Conservation (phyloP, 306 rosid genomes). For the Inga laurina region DNA sequence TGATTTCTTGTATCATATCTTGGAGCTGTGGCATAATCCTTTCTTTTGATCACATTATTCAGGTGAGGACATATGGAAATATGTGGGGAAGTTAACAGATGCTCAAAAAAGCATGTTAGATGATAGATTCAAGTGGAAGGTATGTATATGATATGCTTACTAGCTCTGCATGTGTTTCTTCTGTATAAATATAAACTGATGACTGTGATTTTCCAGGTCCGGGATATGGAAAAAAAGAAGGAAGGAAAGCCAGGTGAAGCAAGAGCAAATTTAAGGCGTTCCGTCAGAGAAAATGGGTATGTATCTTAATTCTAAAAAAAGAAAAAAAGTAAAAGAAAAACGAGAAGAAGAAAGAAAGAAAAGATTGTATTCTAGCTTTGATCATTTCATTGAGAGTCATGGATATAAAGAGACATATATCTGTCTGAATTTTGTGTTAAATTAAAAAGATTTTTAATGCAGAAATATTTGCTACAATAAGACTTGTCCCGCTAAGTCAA, state of each 20-base stretch:
- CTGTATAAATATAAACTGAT: not conserved
- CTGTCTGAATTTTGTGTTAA: not conserved
- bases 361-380: not conserved
- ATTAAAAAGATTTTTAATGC: not conserved
- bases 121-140: slow-evolving; percentile 99
- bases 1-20: slow-evolving; percentile 12
- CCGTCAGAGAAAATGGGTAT: slow-evolving; percentile 88
- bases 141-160: slow-evolving; percentile 28
- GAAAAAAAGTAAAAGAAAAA: not conserved
- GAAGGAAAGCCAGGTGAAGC: slow-evolving; percentile 99
- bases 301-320: slow-evolving; percentile 13
- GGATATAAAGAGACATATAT: not conserved
- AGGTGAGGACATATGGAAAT: slow-evolving; percentile 99
- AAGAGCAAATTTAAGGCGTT: slow-evolving; percentile 86
- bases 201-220: slow-evolving; percentile 51
- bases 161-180: not conserved
- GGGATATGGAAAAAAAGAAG: slow-evolving; percentile 96
- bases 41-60: not conserved
- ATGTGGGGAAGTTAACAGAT: slow-evolving; percentile 91
- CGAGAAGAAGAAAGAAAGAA: too few species aligned
- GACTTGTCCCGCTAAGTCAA: not conserved
- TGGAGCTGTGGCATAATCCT: slow-evolving; percentile 12
- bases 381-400: not conserved
- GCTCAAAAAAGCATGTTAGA: slow-evolving; percentile 99
- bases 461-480: too few species aligned